Base-by-base conservation (phyloP, 1,284 basidiomycete species). In the Nidula niveotomentosa region DNA sequence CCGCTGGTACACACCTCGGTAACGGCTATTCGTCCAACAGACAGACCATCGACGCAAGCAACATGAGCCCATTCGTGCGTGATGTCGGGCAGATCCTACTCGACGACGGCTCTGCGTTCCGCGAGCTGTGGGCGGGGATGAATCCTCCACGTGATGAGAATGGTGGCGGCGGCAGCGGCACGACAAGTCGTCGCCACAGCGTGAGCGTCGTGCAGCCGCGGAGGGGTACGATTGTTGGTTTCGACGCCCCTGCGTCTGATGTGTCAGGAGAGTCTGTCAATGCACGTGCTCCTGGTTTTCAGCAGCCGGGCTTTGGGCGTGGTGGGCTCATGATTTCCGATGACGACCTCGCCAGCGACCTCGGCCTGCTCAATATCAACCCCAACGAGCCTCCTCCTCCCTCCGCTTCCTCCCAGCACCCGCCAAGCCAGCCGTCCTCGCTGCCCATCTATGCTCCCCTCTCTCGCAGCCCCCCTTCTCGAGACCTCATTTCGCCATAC, bases 171-270 rank as follows among this genome's bases (percentile, higher is more conserved):
- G 72, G 72, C 0, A 92, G 90, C 63, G 93, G 93, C 0, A 88
- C 90, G 1, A 93, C 92, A 8, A 92, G 89, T 62, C 76, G 93
- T 46, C 76, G 93, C 39, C 93, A 95, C 64, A 92, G 89, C 57
- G 92, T 96, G 59, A 93, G 90, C 55, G 85, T 94, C 56, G 90
- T 94, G 13, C 90, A 88, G 66, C 86, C 88, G 0, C 77, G 88
- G 12, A 73, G 86, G 56, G 85, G 84, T 3, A 81, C 82, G 53
- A 74, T 86, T 56, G 78, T 88, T 18, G 84, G 86, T 8, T 88
- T 92, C 68, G 84, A 83, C 59, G 84, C 80, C 0, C 81, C 84
- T 0, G 45, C 13, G 10, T n/a, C 13, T 12, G 10, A 15, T 18
- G 39, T 13, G 80, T 78, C 44, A 44, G 43, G 35, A 36, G 30